phyloP scores from a whole-genome alignment of 2,329 filamentous ascomycete species.

The Sclerotinia trifoliorum region DNA sequence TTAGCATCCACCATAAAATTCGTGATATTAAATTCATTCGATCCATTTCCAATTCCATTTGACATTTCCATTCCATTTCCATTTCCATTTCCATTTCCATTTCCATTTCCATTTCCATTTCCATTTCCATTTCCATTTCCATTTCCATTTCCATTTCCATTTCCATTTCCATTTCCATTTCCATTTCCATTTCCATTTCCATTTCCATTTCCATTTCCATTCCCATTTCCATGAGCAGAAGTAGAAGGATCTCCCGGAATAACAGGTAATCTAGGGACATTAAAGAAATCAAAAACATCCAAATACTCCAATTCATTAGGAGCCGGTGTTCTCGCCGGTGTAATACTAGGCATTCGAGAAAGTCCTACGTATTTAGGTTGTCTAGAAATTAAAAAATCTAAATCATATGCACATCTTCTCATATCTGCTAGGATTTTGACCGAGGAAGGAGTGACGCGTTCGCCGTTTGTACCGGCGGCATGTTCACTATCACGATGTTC shows the following conservation, averaged over 20 bases:
- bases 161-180: constrained; percentile 34
- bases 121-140: constrained; percentile 26
- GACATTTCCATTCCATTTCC: constrained; percentile 35
- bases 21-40: constrained; percentile 70
- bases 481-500: constrained; percentile 79
- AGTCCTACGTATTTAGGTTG: constrained; percentile 48
- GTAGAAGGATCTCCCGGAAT: constrained; percentile 36
- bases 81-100: constrained; percentile 16
- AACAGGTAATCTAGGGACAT: constrained; percentile 71
- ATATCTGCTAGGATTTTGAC: constrained; percentile 89
- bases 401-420: constrained; percentile 84
- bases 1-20: constrained; percentile 75
- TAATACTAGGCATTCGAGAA: constrained; percentile 52
- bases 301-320: constrained; percentile 86
- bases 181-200: constrained; percentile 6
- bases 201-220: constrained; percentile 26
- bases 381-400: constrained; percentile 84
- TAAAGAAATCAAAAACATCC: constrained; percentile 94
- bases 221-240: constrained; percentile 23
- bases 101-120: constrained; percentile 21
- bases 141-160: constrained; percentile 33
- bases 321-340: constrained; percentile 66
- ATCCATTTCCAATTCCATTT: constrained; percentile 38
- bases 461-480: constrained; percentile 56
- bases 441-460: constrained; percentile 74